These are phyloP conservation scores for Rickenella mellea DNA, from an alignment of 768 basidiomycete species.

Conservation along the genomic window DNA sequence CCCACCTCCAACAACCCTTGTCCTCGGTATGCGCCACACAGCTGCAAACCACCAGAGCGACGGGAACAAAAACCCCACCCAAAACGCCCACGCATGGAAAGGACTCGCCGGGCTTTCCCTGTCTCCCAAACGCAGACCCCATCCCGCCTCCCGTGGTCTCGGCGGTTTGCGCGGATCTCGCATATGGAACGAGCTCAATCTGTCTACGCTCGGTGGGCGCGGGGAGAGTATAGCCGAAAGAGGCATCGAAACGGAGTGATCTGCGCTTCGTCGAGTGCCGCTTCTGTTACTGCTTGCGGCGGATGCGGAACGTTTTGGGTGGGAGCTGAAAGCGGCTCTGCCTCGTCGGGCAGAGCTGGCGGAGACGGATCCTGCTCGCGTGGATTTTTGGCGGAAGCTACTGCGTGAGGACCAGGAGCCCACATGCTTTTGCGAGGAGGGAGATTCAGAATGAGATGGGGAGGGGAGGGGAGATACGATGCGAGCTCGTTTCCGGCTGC, in stretches of 20 bases:
- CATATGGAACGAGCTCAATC: constrained; percentile 63
- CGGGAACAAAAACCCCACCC: constrained; percentile 53
- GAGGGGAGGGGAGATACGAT: constrained; percentile 33
- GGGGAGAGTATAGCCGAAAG: constrained; percentile 71
- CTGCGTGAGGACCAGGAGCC: constrained; percentile 23
- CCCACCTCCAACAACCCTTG: constrained; percentile 49
- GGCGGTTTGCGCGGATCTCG: constrained; percentile 66
- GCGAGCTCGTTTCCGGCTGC: constrained; percentile 55
- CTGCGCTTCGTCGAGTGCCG: constrained; percentile 10
- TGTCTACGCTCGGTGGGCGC: constrained; percentile 62
- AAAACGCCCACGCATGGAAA: constrained; percentile 70
- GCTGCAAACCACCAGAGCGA: constrained; percentile 60
- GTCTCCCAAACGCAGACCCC: constrained; percentile 49
- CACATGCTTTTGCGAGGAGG: constrained; percentile 21
- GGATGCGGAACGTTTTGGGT: constrained; percentile 4
- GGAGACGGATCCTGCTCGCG: not conserved
- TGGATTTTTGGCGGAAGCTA: not conserved
- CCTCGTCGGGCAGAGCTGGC: constrained; percentile 1
- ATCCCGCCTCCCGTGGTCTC: constrained; percentile 47
- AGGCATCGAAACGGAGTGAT: constrained; percentile 61
- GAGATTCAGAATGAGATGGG: constrained; percentile 27
- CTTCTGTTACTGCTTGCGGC: not conserved
- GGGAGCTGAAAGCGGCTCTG: constrained; percentile 1
- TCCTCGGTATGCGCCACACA: constrained; percentile 48
- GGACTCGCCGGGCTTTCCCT: constrained; percentile 43